Base-by-base conservation (phyloP, 805 yeast genomes). In the Metschnikowia colocasiae region DNA sequence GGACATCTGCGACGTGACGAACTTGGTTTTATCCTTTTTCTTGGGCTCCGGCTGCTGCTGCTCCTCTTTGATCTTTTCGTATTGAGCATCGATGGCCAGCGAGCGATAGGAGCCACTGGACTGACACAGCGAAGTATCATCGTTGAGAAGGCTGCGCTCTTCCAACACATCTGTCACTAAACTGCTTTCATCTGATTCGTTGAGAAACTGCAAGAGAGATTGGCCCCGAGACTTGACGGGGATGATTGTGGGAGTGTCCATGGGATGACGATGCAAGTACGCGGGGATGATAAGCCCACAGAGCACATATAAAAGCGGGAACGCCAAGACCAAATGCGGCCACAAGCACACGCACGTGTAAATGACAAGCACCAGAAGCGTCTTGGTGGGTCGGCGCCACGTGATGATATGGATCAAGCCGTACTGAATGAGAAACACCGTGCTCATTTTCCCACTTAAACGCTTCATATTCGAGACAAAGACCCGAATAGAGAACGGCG, bases 351-450 rank as follows among this genome's bases (percentile, higher is more conserved):
- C 68, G 50, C 81, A 73, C 0, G 96, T 83, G 53, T 85, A 82
- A 1, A 81, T 51, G 4, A 83, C 67, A 45, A 88, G 64, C 19
- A 71, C 60, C 0, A 84, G 70, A 4, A 90, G 53, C 0, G 97
- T 90, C 51, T 80, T 76, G 0, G 86, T 71, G 0, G 95, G 91
- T 23, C 75, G 71, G 49, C 81, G 79, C 97, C 97, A 91, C 4
- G 87, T 78, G 20, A 87, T 49, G 0, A 86, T 59, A 42, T 80
- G 78, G 6, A 82, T 70, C 1, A 83, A 35, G 2, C 81, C 80
- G 54, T 83, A 83, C 56, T 86, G 92, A 1, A 82, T 47, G 35
- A 69, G 75, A 55, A 86, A 83, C 8, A 85, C 57, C 0, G 70
- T 66, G 25, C 83, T 79, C 72, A 83, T 71, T 46, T 80, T 76